These are phyloP conservation scores for Sanghuangporus baumii DNA, from an alignment of 1,284 basidiomycete species.

Conservation along the genomic window DNA sequence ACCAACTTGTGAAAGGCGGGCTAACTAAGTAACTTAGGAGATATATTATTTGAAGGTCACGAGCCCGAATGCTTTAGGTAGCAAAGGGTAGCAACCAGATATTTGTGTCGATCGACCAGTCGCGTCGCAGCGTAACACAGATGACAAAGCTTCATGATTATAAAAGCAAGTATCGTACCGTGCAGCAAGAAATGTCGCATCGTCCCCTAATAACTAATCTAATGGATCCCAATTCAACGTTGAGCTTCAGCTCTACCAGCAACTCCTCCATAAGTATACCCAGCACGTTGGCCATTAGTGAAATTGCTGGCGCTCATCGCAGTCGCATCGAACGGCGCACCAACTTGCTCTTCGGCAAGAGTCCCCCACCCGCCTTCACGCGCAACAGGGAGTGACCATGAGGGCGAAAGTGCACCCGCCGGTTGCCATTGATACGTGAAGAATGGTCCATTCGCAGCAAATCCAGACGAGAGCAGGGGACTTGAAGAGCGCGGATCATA, in stretches of 20 bases:
- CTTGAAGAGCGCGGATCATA: slow-evolving; percentile 21
- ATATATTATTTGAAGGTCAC: neutral
- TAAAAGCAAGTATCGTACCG: neutral
- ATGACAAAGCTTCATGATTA: no score
- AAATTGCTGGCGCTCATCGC: slow-evolving; percentile 2
- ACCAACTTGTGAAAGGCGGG: neutral
- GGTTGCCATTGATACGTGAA: slow-evolving; percentile 28
- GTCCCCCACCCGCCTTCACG: slow-evolving; percentile 40
- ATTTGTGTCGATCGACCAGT: no score
- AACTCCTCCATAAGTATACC: neutral
- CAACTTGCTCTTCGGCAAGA: slow-evolving; percentile 18
- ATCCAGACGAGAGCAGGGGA: slow-evolving; percentile 13
- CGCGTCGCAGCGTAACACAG: no score
- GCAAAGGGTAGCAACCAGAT: neutral
- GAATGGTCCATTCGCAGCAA: slow-evolving; percentile 22
- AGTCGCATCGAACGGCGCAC: slow-evolving; percentile 23
- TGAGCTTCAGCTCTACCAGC: neutral
- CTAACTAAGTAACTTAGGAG: no score
- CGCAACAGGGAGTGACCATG: slow-evolving; percentile 35
- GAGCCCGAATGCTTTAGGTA: neutral
- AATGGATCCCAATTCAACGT: neutral
- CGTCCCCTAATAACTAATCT: neutral
- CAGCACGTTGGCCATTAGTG: neutral
- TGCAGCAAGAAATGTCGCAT: neutral
- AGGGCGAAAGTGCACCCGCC: slow-evolving; percentile 22